Evolutionary conservation across 257 asterid species (phyloP).

Genomic region (Fraxinus quadrangulata): DNA sequence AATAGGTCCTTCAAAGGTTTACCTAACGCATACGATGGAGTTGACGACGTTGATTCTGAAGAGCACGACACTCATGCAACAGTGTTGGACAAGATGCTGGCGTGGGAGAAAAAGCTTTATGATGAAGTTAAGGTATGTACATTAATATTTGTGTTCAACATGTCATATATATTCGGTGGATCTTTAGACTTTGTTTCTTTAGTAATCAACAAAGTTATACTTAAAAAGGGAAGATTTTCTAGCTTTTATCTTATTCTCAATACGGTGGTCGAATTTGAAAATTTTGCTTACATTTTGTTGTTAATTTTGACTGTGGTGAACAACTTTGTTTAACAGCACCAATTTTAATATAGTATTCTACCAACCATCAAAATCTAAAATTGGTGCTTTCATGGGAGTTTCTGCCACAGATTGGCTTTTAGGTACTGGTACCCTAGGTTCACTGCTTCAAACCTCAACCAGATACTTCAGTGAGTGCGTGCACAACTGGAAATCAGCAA

Average conservation of each 20-base stretch:
- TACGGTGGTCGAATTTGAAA: neutral
- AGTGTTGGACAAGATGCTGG: constrained; percentile 98
- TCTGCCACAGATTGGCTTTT: neutral
- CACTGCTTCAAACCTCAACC: neutral
- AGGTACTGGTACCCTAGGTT: neutral
- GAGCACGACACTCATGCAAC: constrained; percentile 97
- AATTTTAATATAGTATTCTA: neutral
- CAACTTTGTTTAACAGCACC: neutral
- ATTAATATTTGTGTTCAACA: neutral
- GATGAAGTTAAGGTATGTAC: constrained; percentile 92
- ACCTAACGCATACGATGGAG: constrained; percentile 52
- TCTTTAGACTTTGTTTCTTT: neutral
- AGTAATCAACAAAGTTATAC: neutral
- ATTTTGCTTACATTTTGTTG: neutral
- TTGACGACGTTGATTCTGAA: constrained; percentile 82
- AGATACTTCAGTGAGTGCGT: neutral
- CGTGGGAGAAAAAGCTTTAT: constrained; percentile 98
- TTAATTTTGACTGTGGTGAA: neutral
- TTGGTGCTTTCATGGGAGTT: constrained; percentile 12
- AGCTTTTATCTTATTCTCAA: constrained; percentile 13
- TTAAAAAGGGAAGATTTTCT: neutral
- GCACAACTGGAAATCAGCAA: neutral
- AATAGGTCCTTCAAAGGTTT: constrained; percentile 86
- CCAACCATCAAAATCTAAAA: neutral
- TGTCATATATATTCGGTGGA: neutral